Conservation (phyloP, 176 grass and related monocot species). For the Rhynchospora pubera region DNA sequence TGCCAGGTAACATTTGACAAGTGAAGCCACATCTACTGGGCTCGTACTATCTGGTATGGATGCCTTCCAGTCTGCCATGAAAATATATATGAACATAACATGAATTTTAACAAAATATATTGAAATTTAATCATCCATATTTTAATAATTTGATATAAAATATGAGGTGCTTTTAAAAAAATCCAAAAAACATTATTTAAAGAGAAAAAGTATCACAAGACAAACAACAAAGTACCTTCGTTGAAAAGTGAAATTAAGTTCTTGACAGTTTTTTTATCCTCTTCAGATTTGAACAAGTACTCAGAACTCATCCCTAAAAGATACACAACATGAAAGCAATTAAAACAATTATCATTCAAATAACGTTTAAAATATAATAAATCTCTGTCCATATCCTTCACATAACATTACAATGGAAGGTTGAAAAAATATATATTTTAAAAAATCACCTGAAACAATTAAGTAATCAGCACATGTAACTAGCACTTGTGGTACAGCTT, state of each 20-base stretch:
- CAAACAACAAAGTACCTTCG: slow-evolving; percentile 38
- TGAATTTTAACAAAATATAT: neutral
- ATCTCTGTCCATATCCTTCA: neutral
- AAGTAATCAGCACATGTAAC: slow-evolving; percentile 74
- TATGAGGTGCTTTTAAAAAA: neutral
- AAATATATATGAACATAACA: neutral
- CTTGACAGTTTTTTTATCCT: slow-evolving; percentile 64
- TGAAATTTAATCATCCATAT: neutral
- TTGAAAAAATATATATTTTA: slow-evolving; percentile 7
- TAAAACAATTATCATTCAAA: neutral
- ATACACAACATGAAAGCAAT: neutral
- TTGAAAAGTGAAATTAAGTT: slow-evolving; percentile 89
- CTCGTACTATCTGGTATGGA: slow-evolving; percentile 62
- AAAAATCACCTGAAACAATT: slow-evolving; percentile 65
- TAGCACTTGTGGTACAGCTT: slow-evolving; percentile 61
- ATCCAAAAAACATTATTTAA: slow-evolving; percentile 6
- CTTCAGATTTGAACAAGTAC: slow-evolving; percentile 90
- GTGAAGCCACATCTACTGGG: slow-evolving; percentile 60
- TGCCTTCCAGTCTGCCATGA: slow-evolving; percentile 62
- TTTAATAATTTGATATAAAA: neutral
- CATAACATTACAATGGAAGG: neutral
- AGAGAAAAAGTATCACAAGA: slow-evolving; percentile 19
- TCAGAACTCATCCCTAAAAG: slow-evolving; percentile 66
- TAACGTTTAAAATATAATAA: too few species aligned
- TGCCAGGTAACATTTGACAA: slow-evolving; percentile 86